Evolutionary conservation across 371 early-diverging fungal species (phyloP).

Genomic region (Circinella umbellata): DNA sequence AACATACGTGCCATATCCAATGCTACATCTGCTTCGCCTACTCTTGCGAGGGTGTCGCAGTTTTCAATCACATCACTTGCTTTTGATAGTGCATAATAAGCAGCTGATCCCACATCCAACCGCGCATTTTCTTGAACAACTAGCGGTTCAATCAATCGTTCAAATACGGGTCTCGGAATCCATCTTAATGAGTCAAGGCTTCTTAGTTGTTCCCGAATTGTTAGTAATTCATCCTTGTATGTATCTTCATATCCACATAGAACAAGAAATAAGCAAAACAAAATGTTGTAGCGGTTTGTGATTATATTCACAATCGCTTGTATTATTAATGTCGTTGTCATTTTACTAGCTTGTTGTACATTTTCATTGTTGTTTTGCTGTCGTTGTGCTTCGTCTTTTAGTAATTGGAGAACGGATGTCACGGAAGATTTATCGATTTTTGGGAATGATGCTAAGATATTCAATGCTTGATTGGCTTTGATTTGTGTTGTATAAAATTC

Average conservation of each 20-base stretch:
- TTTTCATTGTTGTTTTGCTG: neutral
- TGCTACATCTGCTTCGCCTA: conserved; percentile 3
- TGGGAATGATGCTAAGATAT: neutral
- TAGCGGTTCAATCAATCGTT: neutral
- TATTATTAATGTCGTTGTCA: neutral
- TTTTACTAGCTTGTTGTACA: neutral
- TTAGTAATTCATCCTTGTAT: neutral
- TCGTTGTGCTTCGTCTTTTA: neutral
- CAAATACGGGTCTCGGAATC: neutral
- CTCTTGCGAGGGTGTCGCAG: conserved; percentile 5
- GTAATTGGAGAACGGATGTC: neutral
- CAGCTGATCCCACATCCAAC: conserved; percentile 3
- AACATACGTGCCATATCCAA: conserved; percentile 5
- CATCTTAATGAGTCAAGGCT: conserved; percentile 9
- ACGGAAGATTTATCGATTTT: neutral
- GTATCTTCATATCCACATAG: neutral
- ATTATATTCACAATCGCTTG: neutral
- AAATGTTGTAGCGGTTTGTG: neutral
- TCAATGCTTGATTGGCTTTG: neutral
- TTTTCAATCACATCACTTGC: conserved; percentile 6
- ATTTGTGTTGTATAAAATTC: neutral
- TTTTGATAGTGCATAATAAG: conserved; percentile 8
- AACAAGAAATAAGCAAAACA: conserved; percentile 1
- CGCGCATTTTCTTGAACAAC: neutral
- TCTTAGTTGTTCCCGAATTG: conserved; percentile 10